These are phyloP conservation scores for Candida tibetensis DNA, from an alignment of 805 yeast genomes.

Conservation along the genomic window DNA sequence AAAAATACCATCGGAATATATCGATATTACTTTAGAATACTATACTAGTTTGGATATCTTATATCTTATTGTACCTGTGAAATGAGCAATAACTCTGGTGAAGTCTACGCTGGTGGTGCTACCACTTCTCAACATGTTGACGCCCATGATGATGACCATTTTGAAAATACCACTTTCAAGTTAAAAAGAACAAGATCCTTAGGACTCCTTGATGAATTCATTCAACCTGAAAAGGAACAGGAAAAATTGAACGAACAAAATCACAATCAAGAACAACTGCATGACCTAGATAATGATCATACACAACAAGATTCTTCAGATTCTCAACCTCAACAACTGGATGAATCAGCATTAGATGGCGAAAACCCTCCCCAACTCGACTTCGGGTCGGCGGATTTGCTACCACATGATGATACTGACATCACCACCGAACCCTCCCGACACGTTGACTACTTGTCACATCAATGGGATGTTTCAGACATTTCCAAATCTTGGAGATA, in stretches of 20 bases:
- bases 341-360: too few species aligned
- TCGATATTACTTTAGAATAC: too few species aligned
- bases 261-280: background rate
- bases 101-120: constrained; percentile 53
- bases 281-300: constrained; percentile 3
- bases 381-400: constrained; percentile 30
- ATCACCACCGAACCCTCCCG: constrained; percentile 75
- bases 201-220: constrained; percentile 73
- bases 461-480: constrained; percentile 93
- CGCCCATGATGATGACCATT: constrained; percentile 68
- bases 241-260: background rate
- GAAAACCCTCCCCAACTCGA: background rate
- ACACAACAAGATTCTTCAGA: background rate
- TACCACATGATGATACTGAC: constrained; percentile 84
- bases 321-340: background rate
- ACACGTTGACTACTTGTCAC: constrained; percentile 93
- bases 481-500: constrained; percentile 95
- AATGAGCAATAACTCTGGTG: constrained; percentile 11
- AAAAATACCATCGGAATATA: too few species aligned
- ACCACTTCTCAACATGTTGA: constrained; percentile 66
- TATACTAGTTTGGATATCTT: too few species aligned
- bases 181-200: constrained; percentile 79
- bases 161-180: constrained; percentile 66
- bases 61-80: background rate
- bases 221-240: constrained; percentile 34